Base-by-base conservation (phyloP, 495 filamentous ascomycete species). In the Aspergillus olivimuriae region DNA sequence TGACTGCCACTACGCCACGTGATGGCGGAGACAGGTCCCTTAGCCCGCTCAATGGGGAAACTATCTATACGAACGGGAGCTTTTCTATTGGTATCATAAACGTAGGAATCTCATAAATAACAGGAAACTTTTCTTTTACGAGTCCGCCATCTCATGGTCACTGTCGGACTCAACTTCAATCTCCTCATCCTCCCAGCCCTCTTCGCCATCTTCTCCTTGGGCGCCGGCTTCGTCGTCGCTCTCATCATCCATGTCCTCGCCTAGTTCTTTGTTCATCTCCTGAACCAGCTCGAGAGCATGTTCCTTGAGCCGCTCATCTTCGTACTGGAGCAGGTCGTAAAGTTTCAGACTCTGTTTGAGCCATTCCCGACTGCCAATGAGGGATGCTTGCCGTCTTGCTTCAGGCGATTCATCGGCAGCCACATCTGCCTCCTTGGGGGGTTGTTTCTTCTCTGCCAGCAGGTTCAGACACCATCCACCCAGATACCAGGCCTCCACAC, bases 401-500 rank as follows among this genome's bases (percentile, higher is more conserved):
- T 60, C 58, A 2, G 67, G 62, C 12, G 59, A 52, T 26, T 65
- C 63, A 6, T 52, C 40, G 14, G 50, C 59, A 22, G 43, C 51
- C 16, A 56, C 49, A 21, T 56, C 53, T 0, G 46, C 43, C 37
- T 65, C 63, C 43, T 38, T 72, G 35, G 62, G 74, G 65, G 57
- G 76, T 54, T 68, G 46, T 52, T 65, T 57, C 68, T 83, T 88
- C 61, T 86, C 80, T 0, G 86, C 89, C 43, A 84, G 66, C 42
- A 92, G 72, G 56, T 87, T 86, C 44, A 88, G 72, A 43, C 85
- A 85, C 85, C 91, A 99, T 8, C 94, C 94, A 23, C 94, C 91
- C 2, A 97, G 71, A 67, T 99, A 99, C 89, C 89, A 95, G 2
- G 85, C 86, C 62, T 99, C 94, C 9, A 96, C 87, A 62, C 90